These are phyloP conservation scores for Skeletonema menzelii DNA, from an alignment of 108 stramenopile species.

Conservation along the genomic window DNA sequence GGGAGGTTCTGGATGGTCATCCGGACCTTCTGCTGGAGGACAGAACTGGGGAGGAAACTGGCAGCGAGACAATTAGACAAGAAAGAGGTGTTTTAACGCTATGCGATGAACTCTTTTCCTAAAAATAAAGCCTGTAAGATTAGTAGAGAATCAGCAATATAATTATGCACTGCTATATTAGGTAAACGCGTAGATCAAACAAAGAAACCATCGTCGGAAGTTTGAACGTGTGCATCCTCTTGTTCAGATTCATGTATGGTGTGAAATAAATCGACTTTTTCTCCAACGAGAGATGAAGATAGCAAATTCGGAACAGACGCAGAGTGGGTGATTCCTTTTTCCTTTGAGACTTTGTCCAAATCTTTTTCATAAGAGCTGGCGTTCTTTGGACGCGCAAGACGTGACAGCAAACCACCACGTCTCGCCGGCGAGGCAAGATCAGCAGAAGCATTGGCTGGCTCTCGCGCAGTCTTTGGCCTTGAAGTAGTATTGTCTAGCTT, in stretches of 20 bases:
- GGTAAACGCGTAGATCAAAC: background rate
- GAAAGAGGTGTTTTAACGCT: background rate
- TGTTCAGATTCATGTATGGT: background rate
- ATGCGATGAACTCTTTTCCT: background rate
- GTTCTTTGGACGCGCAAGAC: slow-evolving; percentile 27
- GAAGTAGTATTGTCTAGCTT: background rate
- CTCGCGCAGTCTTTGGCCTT: background rate
- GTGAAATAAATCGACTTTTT: background rate
- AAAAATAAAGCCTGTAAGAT: slow-evolving; percentile 3
- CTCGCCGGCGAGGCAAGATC: background rate
- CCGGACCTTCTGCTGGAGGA: slow-evolving; percentile 37
- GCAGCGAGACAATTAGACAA: slow-evolving; percentile 43
- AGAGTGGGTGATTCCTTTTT: slow-evolving; percentile 14
- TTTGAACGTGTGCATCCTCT: background rate
- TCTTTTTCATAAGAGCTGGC: slow-evolving; percentile 23
- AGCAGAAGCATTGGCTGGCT: slow-evolving; percentile 9
- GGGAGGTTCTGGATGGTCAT: slow-evolving; percentile 46
- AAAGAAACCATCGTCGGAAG: background rate
- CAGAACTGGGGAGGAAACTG: slow-evolving; percentile 53
- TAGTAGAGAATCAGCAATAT: slow-evolving; percentile 2
- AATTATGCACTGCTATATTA: background rate
- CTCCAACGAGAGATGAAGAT: background rate
- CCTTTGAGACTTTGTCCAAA: slow-evolving; percentile 17
- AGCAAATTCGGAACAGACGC: slow-evolving; percentile 26
- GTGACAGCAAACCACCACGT: slow-evolving; percentile 35